These are phyloP conservation scores for Eremothecium gossypii DNA, from an alignment of 1,139 yeast species.

Conservation along the genomic window DNA sequence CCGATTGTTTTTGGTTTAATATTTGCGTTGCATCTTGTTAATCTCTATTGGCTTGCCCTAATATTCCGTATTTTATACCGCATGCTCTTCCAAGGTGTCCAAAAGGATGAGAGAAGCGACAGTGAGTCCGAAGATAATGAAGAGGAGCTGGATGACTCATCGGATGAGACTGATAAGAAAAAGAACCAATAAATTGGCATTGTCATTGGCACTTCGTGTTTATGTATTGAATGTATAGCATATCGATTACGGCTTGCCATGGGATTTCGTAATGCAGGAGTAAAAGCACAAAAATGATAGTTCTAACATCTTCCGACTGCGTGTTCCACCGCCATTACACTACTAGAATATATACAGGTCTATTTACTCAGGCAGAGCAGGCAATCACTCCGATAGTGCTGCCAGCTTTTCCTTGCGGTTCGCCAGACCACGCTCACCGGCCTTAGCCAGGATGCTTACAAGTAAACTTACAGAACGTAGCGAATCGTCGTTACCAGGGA, in stretches of 20 bases:
- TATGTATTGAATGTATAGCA: too few species aligned
- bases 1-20: constrained; percentile 75
- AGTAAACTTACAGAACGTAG: constrained; percentile 69
- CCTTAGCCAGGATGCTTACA: constrained; percentile 72
- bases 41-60: constrained; percentile 77
- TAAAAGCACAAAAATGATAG: too few species aligned
- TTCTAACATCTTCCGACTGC: neutral
- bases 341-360: neutral
- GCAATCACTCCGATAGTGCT: neutral
- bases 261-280: too few species aligned
- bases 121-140: constrained; percentile 46
- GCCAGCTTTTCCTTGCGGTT: constrained; percentile 41
- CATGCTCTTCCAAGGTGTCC: constrained; percentile 42
- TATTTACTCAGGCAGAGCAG: neutral
- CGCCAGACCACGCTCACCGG: constrained; percentile 71
- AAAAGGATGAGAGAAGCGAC: constrained; percentile 84
- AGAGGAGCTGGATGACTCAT: constrained; percentile 11
- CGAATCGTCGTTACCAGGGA: constrained; percentile 96
- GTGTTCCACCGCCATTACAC: neutral
- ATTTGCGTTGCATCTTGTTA: constrained; percentile 74
- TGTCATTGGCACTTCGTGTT: too few species aligned
- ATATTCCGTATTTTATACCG: constrained; percentile 72
- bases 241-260: too few species aligned
- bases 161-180: constrained; percentile 13
- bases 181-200: neutral